Evolutionary conservation across 257 asterid genomes (phyloP).

Genomic region (Ligustrum vulgare): DNA sequence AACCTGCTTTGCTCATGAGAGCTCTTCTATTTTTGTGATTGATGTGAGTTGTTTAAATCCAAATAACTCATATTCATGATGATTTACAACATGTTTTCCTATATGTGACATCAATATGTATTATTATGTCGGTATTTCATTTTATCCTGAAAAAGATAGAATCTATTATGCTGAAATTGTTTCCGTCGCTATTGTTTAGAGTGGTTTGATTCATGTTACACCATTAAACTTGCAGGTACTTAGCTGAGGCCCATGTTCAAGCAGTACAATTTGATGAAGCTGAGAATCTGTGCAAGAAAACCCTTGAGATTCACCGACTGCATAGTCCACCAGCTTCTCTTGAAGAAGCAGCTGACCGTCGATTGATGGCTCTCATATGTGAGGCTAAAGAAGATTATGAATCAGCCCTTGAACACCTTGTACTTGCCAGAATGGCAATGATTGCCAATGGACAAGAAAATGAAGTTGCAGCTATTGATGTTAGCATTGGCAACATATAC

Average conservation of each 20-base stretch:
- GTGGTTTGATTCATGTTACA: slow-evolving; percentile 2
- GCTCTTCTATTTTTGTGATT: not conserved
- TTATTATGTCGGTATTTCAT: not conserved
- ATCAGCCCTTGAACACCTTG: slow-evolving; percentile 96
- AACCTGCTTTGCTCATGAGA: not conserved
- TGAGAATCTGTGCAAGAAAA: slow-evolving; percentile 73
- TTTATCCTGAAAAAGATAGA: not conserved
- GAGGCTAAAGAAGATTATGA: slow-evolving; percentile 96
- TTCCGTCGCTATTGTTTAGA: not conserved
- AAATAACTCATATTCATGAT: not conserved
- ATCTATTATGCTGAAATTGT: not conserved
- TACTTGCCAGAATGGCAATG: slow-evolving; percentile 98
- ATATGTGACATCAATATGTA: not conserved
- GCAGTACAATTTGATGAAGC: slow-evolving; percentile 99
- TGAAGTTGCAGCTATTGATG: slow-evolving; percentile 93
- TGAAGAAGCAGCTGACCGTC: slow-evolving; percentile 98
- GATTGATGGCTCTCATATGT: slow-evolving; percentile 94
- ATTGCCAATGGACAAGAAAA: slow-evolving; percentile 92
- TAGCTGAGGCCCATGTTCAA: slow-evolving; percentile 98
- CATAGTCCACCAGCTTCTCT: slow-evolving; percentile 99
- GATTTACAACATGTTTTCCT: not conserved
- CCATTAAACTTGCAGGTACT: slow-evolving; percentile 53
- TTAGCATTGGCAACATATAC: slow-evolving; percentile 92
- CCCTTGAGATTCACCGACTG: slow-evolving; percentile 95
- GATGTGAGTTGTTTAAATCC: not conserved